Evolutionary conservation across 768 basidiomycete genomes (phyloP), one percentile per base, ranked within the genome.

Genomic region (Calocybe cyanea): DNA sequence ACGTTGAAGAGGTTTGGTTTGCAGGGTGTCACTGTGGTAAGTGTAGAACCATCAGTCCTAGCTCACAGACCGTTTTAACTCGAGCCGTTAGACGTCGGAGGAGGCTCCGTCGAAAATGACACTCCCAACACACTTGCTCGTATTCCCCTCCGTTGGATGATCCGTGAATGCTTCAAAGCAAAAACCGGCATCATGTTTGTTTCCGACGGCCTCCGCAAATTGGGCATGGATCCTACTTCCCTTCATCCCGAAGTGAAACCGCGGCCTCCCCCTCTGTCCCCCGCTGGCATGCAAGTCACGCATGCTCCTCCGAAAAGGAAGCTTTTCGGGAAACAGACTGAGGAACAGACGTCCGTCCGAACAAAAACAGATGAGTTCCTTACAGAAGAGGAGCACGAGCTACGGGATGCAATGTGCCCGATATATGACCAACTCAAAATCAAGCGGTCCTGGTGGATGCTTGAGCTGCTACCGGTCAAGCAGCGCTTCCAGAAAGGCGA

Each of bases 61-160:
- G n/a, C 34, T 7, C 2, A 19, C 3, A 4, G 13, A 21, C 23
- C 20, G 2, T 33, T 31, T n/a, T 9, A 35, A n/a, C 5, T 6
- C 34, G 17, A 9, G 7, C 3, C 20, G 39, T 28, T 43, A 77
- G 78, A 81, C 53, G 68, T 82, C 23, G 81, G 81, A 7, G 81
- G 81, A 17, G 78, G 78, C 7, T 55, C 55, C 48, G 73, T 73
- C 0, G 49, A 53, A 11, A 76, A 81, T 49, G 68, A 63, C 1
- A 65, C 63, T 0, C 57, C 54, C 3, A 58, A 72, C 32, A 65
- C 62, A 10, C 69, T 83, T 2, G 72, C 79, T 4, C 71, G 76
- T 28, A 75, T 80, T 25, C 61, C 78, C 1, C 66, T 83, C 3
- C 69, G 76, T 1, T 83, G 85, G 85, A 85, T 87, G 83, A 67